Percentiles rank a stretch among this genome's conserved stretches.
phyloP scores from a whole-genome alignment of 2,329 filamentous ascomycete genomes.

The Chaetothyriales sp. region DNA sequence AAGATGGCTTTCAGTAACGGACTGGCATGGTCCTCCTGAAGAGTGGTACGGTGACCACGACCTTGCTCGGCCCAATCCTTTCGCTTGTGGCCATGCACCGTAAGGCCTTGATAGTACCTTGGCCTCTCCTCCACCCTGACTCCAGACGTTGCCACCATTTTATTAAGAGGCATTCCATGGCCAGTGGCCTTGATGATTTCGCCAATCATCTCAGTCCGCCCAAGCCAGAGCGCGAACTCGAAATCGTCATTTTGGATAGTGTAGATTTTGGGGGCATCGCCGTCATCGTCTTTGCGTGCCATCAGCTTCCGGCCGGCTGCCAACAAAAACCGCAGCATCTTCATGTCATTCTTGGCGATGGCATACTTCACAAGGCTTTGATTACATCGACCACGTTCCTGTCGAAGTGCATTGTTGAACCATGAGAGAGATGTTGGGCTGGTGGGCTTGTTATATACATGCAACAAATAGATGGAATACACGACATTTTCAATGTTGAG shows the following conservation, averaged over 20 bases:
- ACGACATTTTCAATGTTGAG: not conserved
- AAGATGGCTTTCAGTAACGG: conserved; percentile 24
- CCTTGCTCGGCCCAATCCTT: conserved; percentile 60
- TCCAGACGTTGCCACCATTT: conserved; percentile 52
- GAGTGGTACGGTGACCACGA: conserved; percentile 1
- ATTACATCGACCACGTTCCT: not conserved
- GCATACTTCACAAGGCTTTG: conserved; percentile 30
- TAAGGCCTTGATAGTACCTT: conserved; percentile 62
- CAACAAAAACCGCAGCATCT: conserved; percentile 45
- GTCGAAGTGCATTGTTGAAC: conserved; percentile 8
- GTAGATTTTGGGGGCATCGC: conserved; percentile 12
- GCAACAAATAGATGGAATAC: not conserved
- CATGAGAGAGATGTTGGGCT: not conserved
- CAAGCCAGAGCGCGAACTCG: conserved; percentile 30
- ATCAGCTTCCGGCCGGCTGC: conserved; percentile 38
- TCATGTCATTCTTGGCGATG: conserved; percentile 40
- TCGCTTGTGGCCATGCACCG: conserved; percentile 60
- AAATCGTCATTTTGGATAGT: conserved; percentile 22
- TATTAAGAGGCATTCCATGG: conserved; percentile 54
- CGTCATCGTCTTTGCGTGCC: conserved; percentile 21
- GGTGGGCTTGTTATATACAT: not conserved
- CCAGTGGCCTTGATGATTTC: conserved; percentile 54
- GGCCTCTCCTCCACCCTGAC: conserved; percentile 51
- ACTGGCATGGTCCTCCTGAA: conserved; percentile 13
- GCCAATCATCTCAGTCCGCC: conserved; percentile 44